Percentiles rank a stretch among this genome's conserved stretches.
These are phyloP conservation scores for Fallopia convolvulus DNA, from an alignment of 148 eudicot genomes.

Conservation along the genomic window DNA sequence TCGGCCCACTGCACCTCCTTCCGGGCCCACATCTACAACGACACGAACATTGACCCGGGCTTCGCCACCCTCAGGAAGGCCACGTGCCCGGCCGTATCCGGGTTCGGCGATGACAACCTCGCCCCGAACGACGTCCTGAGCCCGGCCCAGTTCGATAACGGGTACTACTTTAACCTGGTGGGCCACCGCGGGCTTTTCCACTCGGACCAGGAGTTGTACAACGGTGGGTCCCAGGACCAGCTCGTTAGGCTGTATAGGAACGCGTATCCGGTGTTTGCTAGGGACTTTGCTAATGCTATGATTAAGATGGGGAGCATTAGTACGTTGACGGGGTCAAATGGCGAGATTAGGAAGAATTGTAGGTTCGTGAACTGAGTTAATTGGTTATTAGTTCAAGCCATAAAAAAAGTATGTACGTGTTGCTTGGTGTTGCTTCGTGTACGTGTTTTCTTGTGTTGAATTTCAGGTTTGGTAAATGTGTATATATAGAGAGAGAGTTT, in stretches of 20 bases:
- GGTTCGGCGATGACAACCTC: conserved; percentile 27
- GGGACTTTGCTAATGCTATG: conserved; percentile 44
- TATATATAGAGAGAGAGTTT: too few relatives aligned
- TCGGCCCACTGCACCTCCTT: conserved; percentile 18
- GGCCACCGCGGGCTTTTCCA: conserved; percentile 32
- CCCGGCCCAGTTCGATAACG: conserved; percentile 28
- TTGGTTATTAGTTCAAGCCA: neutral
- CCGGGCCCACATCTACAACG: conserved; percentile 35
- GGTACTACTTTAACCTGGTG: conserved; percentile 31
- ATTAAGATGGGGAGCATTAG: conserved; percentile 46
- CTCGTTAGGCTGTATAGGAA: conserved; percentile 23
- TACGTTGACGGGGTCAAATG: conserved; percentile 40
- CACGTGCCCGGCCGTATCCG: conserved; percentile 27
- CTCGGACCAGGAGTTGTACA: conserved; percentile 47
- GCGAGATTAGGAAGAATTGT: conserved; percentile 49
- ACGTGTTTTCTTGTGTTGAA: neutral
- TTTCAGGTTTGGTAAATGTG: too few relatives aligned
- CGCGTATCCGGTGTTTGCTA: conserved; percentile 18
- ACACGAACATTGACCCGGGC: conserved; percentile 32
- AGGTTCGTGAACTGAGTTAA: conserved; percentile 23
- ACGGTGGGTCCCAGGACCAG: conserved; percentile 38
- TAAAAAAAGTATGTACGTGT: neutral
- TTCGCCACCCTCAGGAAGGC: conserved; percentile 27
- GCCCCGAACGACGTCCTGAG: conserved; percentile 35
- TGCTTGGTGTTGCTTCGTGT: too few relatives aligned